Evolutionary conservation across 257 asterid genomes (phyloP).

Genomic region (Solanum corneliomulleri): DNA sequence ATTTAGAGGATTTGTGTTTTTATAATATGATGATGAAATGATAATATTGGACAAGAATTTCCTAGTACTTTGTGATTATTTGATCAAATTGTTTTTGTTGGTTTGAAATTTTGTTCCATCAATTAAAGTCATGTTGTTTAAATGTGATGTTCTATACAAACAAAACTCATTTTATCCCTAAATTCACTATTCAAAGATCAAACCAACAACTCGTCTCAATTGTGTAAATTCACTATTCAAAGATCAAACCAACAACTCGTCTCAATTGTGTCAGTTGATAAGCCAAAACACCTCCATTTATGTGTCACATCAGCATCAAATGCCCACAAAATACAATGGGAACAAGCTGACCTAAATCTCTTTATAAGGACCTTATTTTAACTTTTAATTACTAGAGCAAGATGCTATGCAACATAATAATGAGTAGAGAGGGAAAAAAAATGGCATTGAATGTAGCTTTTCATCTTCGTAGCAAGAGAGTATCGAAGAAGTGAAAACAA

Average conservation of each 20-base stretch:
- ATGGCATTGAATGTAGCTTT: neutral
- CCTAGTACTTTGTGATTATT: neutral
- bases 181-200: neutral
- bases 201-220: neutral
- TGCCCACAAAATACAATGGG: too few relatives aligned
- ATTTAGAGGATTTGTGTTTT: neutral
- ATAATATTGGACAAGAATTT: neutral
- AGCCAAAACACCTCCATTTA: too few relatives aligned
- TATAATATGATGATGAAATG: neutral
- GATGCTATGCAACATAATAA: too few relatives aligned
- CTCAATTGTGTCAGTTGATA: too few relatives aligned
- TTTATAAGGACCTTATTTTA: too few relatives aligned
- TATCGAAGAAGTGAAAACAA: neutral
- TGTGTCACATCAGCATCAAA: too few relatives aligned
- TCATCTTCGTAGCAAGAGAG: neutral
- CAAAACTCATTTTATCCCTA: neutral
- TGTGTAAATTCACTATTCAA: too few relatives aligned
- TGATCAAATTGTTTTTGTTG: neutral
- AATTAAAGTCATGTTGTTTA: neutral
- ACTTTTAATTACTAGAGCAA: too few relatives aligned
- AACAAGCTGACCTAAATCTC: too few relatives aligned
- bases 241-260: too few relatives aligned
- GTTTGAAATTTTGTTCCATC: neutral
- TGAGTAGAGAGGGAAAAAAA: rapidly evolving
- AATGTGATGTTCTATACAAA: neutral